Evolutionary conservation across 2,329 filamentous ascomycete genomes (phyloP), one percentile per base, ranked within the genome.

Genomic region (Beauveria sp.): DNA sequence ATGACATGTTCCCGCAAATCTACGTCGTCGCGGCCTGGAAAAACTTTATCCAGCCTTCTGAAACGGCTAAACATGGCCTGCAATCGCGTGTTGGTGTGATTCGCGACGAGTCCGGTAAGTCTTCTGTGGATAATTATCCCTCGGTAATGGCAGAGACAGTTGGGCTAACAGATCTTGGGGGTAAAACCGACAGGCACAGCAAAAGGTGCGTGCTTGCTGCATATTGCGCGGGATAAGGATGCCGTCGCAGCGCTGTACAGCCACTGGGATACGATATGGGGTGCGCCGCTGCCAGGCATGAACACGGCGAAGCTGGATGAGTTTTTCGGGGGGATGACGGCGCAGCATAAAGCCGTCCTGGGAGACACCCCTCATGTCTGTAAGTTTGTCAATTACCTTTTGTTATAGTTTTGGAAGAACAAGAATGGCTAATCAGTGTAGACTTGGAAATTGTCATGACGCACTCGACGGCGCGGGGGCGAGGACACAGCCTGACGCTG

Each of bases 381-480:
- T 67, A 62, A 9, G 65, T 64, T n/a, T 38, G 18, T 16, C 28
- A 6, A 38, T 16, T 4, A 5, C 10, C 4, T 5, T 14, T 34
- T 34, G 12, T 14, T 34, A 10, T 34, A 14, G 10, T 14, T 14
- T 2, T 34, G 31, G 4, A 34, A 34, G 8, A 34, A 34, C 12
- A 14, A 38, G 12, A 14, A 5, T 5, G 34, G 34, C 34, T 38
- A 14, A 38, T 14, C 34, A 38, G 34, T 38, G 34, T 38, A 66
- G 66, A 66, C 40, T 52, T 66, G 20, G 65, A 67, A 31, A 38
- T 66, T 10, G 53, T 66, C 24, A 61, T 66, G 57, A 63, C 65
- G 10, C 64, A 66, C 45, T 63, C 66, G 18, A 54, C 63, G 4
- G 62, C 64, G 7, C 65, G 63, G 4, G 40, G 65, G 1, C 59